Evolutionary conservation across 441 rosid species (phyloP), one percentile per base, ranked within the genome.

Genomic region (Arabidopsis lyrata): DNA sequence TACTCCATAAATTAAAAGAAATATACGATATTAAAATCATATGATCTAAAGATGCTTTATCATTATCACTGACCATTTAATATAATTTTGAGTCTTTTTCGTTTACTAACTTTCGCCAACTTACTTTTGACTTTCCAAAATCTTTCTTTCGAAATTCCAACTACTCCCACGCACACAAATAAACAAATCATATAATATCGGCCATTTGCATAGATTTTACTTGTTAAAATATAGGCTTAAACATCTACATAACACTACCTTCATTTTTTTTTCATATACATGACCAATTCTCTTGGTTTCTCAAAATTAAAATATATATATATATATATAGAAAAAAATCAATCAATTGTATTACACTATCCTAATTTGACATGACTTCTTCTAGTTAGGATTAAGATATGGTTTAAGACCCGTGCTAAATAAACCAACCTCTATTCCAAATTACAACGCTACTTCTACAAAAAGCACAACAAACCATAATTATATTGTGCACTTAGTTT

Each of bases 91-190:
- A 3, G 18, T 31, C 60, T 10, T 48, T 31, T 29, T 31, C 44
- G 13, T 47, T 62, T 22, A 24, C 14, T 36, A 55, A 20, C 18
- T 36, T 53, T 55, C 39, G 39, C 55, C 49, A 70, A 64, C 68
- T 49, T 31, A 14, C 12, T 69, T 35, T 76, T 75, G 66, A 70
- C 75, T 56, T 68, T 70, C 45, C 5, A 56, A 13, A 62, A 55
- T 36, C 38, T 54, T 38, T 47, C 45, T 63, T 55, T 47, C 42
- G n/a, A 62, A 76, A 62, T 63, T 22, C 5, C 47, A 76, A 69
- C 79, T 16, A 63, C 79, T 73, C 77, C 64, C 71, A 65, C 66
- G 53, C 3, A 4, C 34, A 57, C 9, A 36, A 34, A 13, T 34
- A 22, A 35, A n/a, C 13, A 64, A 12, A 8, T 27, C 61, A 27